Conservation (phyloP, 2,329 filamentous ascomycete species). For the Fusarium floridanum region DNA sequence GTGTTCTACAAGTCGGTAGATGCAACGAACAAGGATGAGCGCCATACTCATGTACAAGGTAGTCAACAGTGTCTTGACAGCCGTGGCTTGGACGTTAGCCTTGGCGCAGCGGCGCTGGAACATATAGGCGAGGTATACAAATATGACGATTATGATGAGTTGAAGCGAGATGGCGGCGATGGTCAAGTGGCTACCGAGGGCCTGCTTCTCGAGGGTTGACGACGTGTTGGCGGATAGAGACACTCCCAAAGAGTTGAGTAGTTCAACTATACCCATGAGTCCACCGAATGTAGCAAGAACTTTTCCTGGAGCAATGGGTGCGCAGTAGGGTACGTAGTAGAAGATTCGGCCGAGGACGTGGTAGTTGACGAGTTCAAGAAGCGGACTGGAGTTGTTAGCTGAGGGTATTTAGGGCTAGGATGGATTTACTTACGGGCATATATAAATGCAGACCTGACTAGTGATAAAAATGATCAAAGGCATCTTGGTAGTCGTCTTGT, state of each 20-base stretch:
- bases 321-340: conserved; percentile 71
- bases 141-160: conserved; percentile 60
- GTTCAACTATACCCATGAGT: conserved; percentile 60
- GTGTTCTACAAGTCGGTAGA: conserved; percentile 65
- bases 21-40: conserved; percentile 64
- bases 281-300: conserved; percentile 62
- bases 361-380: conserved; percentile 75
- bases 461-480: conserved; percentile 57
- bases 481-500: conserved; percentile 33
- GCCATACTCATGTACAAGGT: conserved; percentile 61
- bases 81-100: not conserved
- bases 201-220: conserved; percentile 44
- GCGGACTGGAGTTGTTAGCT: conserved; percentile 56
- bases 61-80: conserved; percentile 8
- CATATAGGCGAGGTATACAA: conserved; percentile 56
- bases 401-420: no score
- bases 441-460: conserved; percentile 55
- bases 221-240: conserved; percentile 55
- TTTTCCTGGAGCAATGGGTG: conserved; percentile 63
- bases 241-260: conserved; percentile 61
- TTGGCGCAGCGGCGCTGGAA: conserved; percentile 59
- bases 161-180: conserved; percentile 61
- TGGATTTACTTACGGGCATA: conserved; percentile 52
- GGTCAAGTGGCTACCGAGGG: conserved; percentile 53
- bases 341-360: conserved; percentile 72